phyloP scores from a whole-genome alignment of 148 eudicot species.

The Rhododendron kiyosumense region DNA sequence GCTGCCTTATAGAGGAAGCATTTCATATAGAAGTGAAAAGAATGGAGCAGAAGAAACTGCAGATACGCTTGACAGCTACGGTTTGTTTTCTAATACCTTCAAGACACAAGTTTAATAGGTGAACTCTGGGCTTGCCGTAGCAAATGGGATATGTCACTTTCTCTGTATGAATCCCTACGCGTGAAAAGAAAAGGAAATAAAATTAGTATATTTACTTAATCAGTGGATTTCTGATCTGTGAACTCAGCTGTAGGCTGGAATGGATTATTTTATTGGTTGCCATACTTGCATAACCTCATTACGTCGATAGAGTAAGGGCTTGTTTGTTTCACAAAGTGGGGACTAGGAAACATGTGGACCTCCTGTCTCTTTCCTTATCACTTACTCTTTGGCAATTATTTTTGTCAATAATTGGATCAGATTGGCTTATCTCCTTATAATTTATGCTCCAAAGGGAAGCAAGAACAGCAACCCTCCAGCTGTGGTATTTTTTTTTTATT shows the following conservation, averaged over 20 bases:
- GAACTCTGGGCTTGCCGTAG: neutral
- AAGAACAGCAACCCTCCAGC: neutral
- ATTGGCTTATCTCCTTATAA: neutral
- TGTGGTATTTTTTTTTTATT: neutral
- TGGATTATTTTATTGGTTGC: neutral
- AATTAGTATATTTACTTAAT: neutral
- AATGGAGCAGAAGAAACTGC: neutral
- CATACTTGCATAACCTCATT: neutral
- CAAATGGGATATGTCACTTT: neutral
- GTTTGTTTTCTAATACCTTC: neutral
- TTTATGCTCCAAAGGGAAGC: neutral
- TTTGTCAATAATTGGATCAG: neutral
- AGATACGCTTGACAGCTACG: neutral
- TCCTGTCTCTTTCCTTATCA: neutral
- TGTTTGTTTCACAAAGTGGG: neutral
- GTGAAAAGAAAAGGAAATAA: neutral
- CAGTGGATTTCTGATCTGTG: neutral
- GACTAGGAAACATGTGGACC: neutral
- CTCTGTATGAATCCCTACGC: neutral
- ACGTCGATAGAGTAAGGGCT: neutral
- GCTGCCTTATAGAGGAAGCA: neutral
- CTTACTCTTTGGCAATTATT: neutral
- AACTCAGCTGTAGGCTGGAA: neutral
- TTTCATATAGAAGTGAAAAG: neutral
- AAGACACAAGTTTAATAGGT: neutral